Conservation (phyloP, 1,284 basidiomycete genomes). For the Marasmius sp. region DNA sequence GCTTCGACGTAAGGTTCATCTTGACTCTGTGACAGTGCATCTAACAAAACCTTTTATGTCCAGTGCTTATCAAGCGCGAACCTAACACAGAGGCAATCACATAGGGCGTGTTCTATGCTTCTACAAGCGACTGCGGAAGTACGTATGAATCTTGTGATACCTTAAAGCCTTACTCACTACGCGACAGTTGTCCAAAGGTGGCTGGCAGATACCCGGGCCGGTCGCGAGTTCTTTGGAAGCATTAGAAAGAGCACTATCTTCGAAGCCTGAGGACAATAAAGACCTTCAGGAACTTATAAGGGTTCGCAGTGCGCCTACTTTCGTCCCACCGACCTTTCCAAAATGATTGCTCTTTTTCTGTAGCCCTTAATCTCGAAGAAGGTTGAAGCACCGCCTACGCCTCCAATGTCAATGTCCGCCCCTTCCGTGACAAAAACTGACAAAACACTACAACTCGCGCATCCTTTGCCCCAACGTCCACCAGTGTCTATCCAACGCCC, state of each 20-base stretch:
- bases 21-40: not conserved
- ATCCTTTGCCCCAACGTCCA: not conserved
- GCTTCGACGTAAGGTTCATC: slow-evolving; percentile 45
- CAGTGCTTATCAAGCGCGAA: slow-evolving; percentile 36
- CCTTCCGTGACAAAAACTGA: not conserved
- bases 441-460: not conserved
- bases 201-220: slow-evolving; percentile 46
- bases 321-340: slow-evolving; percentile 42
- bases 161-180: slow-evolving; percentile 7
- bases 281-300: slow-evolving; percentile 55
- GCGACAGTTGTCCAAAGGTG: slow-evolving; percentile 44
- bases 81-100: slow-evolving; percentile 29
- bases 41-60: not conserved
- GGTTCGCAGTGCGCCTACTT: slow-evolving; percentile 62
- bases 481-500: not conserved
- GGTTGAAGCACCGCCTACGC: slow-evolving; percentile 17
- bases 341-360: slow-evolving; percentile 44
- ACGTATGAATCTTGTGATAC: not conserved
- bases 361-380: slow-evolving; percentile 43
- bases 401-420: slow-evolving; percentile 7
- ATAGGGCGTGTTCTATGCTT: slow-evolving; percentile 38
- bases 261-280: slow-evolving; percentile 28
- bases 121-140: slow-evolving; percentile 40
- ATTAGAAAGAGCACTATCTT: slow-evolving; percentile 38
- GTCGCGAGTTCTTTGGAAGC: slow-evolving; percentile 30